Evolutionary conservation across 495 filamentous ascomycete genomes (phyloP).

Genomic region (Penicillium subrubescens): DNA sequence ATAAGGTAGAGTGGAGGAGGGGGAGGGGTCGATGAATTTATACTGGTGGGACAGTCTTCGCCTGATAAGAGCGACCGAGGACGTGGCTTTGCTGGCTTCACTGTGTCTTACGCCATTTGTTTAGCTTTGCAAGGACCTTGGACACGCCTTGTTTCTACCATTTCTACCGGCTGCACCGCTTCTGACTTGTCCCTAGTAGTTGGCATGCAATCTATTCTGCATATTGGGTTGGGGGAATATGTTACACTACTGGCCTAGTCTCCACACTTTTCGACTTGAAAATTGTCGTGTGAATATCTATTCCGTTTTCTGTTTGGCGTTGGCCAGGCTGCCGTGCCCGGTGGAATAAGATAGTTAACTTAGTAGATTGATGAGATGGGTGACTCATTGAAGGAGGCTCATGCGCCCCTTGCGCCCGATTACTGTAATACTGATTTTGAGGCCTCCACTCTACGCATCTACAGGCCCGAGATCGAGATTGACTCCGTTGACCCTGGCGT

Average conservation of each 20-base stretch:
- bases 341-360: background rate
- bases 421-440: background rate
- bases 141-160: conserved; percentile 4
- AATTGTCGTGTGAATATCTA: conserved; percentile 19
- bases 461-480: background rate
- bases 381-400: background rate
- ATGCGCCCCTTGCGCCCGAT: background rate
- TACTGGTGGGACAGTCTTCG: conserved; percentile 8
- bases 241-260: conserved; percentile 13
- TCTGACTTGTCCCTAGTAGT: background rate
- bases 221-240: background rate
- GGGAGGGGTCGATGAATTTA: conserved; percentile 18
- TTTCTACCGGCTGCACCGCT: background rate
- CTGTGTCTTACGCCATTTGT: conserved; percentile 22
- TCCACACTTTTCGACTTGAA: conserved; percentile 8
- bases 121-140: conserved; percentile 15
- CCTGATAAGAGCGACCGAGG: conserved; percentile 23
- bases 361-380: background rate
- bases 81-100: background rate
- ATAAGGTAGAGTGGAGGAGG: conserved; percentile 16
- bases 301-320: background rate
- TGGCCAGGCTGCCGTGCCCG: background rate
- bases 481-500: background rate
- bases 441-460: background rate
- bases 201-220: background rate